Conservation (phyloP, 176 grass and related monocot genomes). For the Chrysopogon serrulatus region DNA sequence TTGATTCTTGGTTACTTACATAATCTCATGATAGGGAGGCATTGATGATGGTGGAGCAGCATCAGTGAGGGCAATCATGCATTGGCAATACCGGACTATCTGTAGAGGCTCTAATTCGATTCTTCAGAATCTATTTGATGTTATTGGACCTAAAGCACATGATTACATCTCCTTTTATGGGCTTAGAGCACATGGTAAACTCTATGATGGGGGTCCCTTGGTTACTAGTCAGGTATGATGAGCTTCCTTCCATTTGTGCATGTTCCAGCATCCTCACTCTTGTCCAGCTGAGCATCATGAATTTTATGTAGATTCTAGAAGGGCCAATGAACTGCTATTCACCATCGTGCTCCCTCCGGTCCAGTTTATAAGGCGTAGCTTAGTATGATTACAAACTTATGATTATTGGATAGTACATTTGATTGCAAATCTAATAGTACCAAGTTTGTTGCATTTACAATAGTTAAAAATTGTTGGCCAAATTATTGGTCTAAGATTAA, state of each 20-base stretch:
- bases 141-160: constrained; percentile 82
- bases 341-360: not conserved
- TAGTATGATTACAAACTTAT: not conserved
- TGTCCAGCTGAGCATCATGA: not conserved
- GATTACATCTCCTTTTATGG: constrained; percentile 98
- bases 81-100: constrained; percentile 98
- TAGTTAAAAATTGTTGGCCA: not conserved
- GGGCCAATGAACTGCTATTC: not conserved
- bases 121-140: constrained; percentile 84
- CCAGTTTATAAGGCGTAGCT: not conserved
- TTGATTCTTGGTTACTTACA: constrained; percentile 7
- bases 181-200: constrained; percentile 79
- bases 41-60: constrained; percentile 96
- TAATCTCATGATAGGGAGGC: constrained; percentile 64
- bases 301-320: not conserved
- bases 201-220: constrained; percentile 69
- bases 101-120: constrained; percentile 94
- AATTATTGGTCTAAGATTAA: not conserved
- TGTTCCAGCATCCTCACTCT: not conserved
- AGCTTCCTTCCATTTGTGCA: not conserved
- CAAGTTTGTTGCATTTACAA: not conserved
- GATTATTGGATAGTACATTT: not conserved
- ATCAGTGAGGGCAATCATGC: constrained; percentile 99
- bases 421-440: not conserved
- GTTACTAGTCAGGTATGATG: constrained; percentile 85